Evolutionary conservation across 192 early-diverging fungal species (phyloP).

Genomic region (Borealophlyctis nickersoniae): DNA sequence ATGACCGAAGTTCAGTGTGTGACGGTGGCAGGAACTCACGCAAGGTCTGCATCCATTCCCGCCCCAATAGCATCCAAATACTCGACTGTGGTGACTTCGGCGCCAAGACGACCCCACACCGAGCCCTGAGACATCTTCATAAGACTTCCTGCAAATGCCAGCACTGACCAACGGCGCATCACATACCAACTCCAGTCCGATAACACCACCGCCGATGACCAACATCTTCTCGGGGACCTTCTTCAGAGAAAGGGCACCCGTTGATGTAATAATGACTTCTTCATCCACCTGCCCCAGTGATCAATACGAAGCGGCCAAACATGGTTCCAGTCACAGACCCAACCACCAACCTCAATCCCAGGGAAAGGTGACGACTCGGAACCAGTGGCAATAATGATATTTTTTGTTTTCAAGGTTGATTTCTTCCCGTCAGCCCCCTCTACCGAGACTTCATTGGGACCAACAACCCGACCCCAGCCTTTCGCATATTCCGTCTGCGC

Average conservation of each 20-base stretch:
- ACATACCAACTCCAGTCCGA: constrained; percentile 86
- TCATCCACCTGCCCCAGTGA: constrained; percentile 71
- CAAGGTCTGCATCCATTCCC: constrained; percentile 94
- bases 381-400: constrained; percentile 97
- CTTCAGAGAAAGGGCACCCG: constrained; percentile 90
- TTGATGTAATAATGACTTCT: constrained; percentile 95
- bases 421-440: constrained; percentile 74
- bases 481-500: constrained; percentile 80
- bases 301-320: constrained; percentile 7
- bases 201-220: constrained; percentile 98
- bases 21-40: constrained; percentile 51
- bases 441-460: constrained; percentile 78
- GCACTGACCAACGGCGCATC: too few relatives aligned
- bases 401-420: constrained; percentile 79
- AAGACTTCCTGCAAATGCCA: constrained; percentile 2
- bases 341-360: constrained; percentile 67
- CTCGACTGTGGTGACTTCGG: constrained; percentile 94
- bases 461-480: constrained; percentile 81
- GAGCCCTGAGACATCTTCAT: constrained; percentile 79
- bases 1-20: neutral
- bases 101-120: constrained; percentile 93
- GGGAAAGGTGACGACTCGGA: constrained; percentile 92
- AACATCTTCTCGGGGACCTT: constrained; percentile 97
- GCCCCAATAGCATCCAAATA: constrained; percentile 90
- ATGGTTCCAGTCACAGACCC: neutral